These are phyloP conservation scores for Oenanthe sinensis DNA, from an alignment of 129 eudicot species.

Conservation along the genomic window DNA sequence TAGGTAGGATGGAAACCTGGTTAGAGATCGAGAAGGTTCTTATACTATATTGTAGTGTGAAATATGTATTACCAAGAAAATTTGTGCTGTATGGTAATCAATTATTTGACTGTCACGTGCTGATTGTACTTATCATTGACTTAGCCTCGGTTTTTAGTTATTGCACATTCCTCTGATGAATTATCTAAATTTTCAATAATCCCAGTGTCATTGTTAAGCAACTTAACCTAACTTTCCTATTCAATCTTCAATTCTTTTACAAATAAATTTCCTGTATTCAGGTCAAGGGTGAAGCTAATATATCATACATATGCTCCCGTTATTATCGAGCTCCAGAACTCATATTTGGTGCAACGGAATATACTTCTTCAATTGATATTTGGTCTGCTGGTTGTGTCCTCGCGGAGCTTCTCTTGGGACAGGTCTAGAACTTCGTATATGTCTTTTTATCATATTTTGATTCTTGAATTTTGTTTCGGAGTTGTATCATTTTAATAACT, in stretches of 20 bases:
- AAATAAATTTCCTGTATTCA: constrained; percentile 19
- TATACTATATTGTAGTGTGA: neutral
- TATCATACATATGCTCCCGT: constrained; percentile 89
- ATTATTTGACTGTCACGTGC: neutral
- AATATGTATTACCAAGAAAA: neutral
- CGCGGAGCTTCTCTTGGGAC: constrained; percentile 91
- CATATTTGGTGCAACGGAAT: constrained; percentile 93
- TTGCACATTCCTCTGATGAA: neutral
- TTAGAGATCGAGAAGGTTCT: neutral
- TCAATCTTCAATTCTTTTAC: neutral
- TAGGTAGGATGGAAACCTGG: neutral
- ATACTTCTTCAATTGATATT: constrained; percentile 76
- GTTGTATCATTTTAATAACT: neutral
- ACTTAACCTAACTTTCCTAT: neutral
- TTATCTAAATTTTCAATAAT: neutral
- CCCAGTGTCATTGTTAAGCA: neutral
- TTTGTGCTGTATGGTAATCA: neutral
- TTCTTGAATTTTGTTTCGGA: neutral
- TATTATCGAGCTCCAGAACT: constrained; percentile 95
- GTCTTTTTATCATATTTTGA: neutral
- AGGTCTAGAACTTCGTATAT: constrained; percentile 38
- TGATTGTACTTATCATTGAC: neutral
- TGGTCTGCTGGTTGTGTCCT: constrained; percentile 99
- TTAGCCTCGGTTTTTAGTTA: neutral
- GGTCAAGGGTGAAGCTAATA: constrained; percentile 88